Conservation (phyloP, 164 flowering plant species). For the Protea cynaroides region DNA sequence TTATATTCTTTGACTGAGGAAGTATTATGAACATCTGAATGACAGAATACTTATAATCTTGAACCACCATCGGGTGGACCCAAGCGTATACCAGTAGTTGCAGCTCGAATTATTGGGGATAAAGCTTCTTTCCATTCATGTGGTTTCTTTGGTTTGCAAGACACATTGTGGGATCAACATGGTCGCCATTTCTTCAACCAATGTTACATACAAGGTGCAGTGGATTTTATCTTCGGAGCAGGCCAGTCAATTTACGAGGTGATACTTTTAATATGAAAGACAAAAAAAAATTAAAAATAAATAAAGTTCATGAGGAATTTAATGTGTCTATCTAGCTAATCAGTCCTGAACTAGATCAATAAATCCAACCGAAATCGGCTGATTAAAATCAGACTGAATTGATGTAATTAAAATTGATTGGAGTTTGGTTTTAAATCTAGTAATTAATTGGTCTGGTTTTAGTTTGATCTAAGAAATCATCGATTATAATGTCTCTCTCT, state of each 20-base stretch:
- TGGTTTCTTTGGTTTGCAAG: conserved; percentile 2
- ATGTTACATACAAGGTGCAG: conserved; percentile 12
- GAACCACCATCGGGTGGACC: background rate
- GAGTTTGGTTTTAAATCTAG: no score
- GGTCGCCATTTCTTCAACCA: conserved; percentile 7
- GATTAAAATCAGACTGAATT: no score
- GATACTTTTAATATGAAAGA: no score
- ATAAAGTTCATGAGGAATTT: no score
- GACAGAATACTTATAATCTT: background rate
- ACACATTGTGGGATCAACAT: conserved; percentile 2
- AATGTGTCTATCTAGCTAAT: no score
- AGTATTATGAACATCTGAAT: background rate
- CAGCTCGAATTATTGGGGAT: background rate
- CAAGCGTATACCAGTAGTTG: background rate
- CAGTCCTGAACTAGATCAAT: no score
- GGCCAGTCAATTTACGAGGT: conserved; percentile 10
- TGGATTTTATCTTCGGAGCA: conserved; percentile 23
- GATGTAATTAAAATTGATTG: no score
- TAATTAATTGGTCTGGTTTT: no score
- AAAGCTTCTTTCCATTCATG: conserved; percentile 8
- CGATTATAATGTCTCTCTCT: no score
- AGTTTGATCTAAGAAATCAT: no score
- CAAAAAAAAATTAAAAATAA: no score
- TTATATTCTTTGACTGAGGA: background rate
- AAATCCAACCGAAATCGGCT: no score